Base-by-base conservation (phyloP, 306 rosid genomes). In the Rosa rugosa region DNA sequence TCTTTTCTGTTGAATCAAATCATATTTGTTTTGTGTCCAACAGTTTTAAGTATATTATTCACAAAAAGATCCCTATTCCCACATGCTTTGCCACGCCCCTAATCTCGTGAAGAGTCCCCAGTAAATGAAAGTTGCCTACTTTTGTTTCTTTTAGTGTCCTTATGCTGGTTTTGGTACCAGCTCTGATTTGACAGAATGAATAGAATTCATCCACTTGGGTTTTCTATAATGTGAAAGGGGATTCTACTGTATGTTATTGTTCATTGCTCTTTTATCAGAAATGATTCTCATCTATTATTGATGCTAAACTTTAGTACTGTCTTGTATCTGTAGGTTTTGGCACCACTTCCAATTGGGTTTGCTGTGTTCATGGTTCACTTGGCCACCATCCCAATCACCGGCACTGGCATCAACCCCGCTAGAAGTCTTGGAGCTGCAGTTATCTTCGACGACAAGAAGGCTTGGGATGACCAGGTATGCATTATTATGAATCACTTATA, bases 291-390 rank as follows among this genome's bases (percentile, higher is more conserved):
- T 69, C 11, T 42, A 11, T 36, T 44, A 14, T 31, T 68, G 49
- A 34, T 72, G n/a, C 54, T 62, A 67, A 67, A 7, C 44, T 67
- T 77, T 56, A 41, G 11, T 20, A 11, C 46, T 25, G 38, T 42
- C 34, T 9, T 73, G 36, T 44, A 38, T 31, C 74, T 64, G 60
- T 59, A 94, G 99, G 95, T 94, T 82, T 86, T 94, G 97, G 97
- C 97, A 23, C 99, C 99, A 71, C 96, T 94, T 75, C 98, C 98
- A 79, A 94, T 94, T 77, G 98, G 98, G 66, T 94, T 94, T 80
- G 98, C 97, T 9, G 98, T 94, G 67, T 94, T 94, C 89, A 88
- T 94, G 87, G 98, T 94, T 85, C 98, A 94, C 83, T 83, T 94
- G 93, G 98, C 97, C 56, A 94, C 98, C 72, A 94, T 94, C 80